Base-by-base conservation (phyloP, 495 filamentous ascomycete species). In the Lineolata rhizophorae region DNA sequence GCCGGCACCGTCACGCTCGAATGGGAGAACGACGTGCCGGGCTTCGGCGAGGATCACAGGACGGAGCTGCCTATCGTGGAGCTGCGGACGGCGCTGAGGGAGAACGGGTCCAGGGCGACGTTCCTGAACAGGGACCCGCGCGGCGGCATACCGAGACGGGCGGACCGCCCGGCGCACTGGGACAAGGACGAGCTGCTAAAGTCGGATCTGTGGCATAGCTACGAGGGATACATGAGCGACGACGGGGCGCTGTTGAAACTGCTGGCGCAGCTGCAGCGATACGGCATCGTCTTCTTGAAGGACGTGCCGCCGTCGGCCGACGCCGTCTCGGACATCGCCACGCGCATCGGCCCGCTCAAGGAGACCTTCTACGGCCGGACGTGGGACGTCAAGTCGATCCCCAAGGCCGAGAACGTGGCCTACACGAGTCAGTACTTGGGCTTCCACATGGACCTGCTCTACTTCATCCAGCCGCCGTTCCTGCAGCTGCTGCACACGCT, bases 401-500 rank as follows among this genome's bases (percentile, higher is more conserved):
- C 75, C 2, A 39, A 72, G 27, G 76, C 82, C 25, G 80, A 79
- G 47, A 95, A 95, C 42, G 71, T 95, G 5, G 85, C 85, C 1
- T 92, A 95, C 54, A 93, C 84, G 3, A 67, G 57, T 46, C 56
- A 70, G 27, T 67, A 67, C 41, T 67, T 93, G 1, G 77, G 75
- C 12, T 67, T 87, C 22, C 85, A 95, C 51, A 85, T 91, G 73
- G 85, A 95, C 44, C 64, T 93, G 18, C 61, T 91, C 46, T 95
- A 95, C 57, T 74, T 85, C 58, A 54, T 61, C 10, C 65, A 76
- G 16, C 67, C 79, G 5, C 85, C 85, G 1, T 66, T 69, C 13
- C 61, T 81, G 35, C 85, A 95, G 53, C 55, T 93, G 12, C 62
- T 95, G 3, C 85, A 93, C 49, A 92, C 83, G 41, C 50, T 93